Evolutionary conservation across 2,329 filamentous ascomycete species (phyloP), one percentile per base, ranked within the genome.

Genomic region (Dothideomycetidae sp.): DNA sequence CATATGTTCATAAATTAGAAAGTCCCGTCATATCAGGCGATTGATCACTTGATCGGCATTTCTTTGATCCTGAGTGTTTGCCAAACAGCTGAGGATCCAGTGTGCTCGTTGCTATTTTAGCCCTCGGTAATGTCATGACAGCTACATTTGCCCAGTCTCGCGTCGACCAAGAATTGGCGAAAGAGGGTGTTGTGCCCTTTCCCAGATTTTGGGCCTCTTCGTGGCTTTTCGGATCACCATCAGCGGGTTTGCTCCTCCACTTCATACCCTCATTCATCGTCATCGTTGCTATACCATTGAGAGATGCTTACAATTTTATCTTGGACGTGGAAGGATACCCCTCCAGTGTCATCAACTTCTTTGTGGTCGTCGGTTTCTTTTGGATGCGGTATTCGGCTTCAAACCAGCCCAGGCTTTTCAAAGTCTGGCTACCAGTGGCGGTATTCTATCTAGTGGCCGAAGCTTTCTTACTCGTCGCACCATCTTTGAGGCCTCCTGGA

Each of bases 61-160:
- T n/a, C n/a, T n/a, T n/a, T n/a, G n/a, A n/a, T n/a, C n/a, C n/a
- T n/a, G n/a, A n/a, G n/a, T n/a, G n/a, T n/a, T n/a, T n/a, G n/a
- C n/a, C n/a, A n/a, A n/a, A n/a, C n/a, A n/a, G n/a, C n/a, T n/a
- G n/a, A n/a, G n/a, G n/a, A n/a, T n/a, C n/a, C n/a, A 73, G 76
- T 0, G 53, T 80, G 5, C 70, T 73, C 0, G 74, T 83, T 21
- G 78, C 78, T 0, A 56, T 80, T 15, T 80, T 75, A 1, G 76
- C 75, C 0, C 70, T 66, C 2, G 79, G 78, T 0, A 83, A 83
- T 50, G 77, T 83, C 10, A 75, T 83, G 68, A 75, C 80, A 0
- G 75, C 79, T 2, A 73, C 74, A 0, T 83, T 81, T 52, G 67
- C 17, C 1, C 41, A 79, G 73, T 70, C 76, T 4, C 70, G 78